phyloP scores from a whole-genome alignment of 495 filamentous ascomycete genomes.

The Podospora australis region DNA sequence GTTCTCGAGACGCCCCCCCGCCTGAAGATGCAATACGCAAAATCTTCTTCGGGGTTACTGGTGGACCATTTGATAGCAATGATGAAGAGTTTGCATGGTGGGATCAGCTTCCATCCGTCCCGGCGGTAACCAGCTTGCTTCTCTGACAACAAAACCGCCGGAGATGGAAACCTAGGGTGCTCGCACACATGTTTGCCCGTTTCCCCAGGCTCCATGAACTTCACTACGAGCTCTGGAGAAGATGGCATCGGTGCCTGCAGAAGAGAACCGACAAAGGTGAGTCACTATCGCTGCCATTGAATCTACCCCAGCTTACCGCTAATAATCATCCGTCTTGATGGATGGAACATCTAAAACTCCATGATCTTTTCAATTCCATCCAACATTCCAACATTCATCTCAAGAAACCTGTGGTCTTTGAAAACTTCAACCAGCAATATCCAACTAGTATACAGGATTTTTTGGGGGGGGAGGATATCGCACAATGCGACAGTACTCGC shows the following conservation, averaged over 20 bases:
- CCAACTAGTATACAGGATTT: slow-evolving; percentile 20
- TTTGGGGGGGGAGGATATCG: slow-evolving; percentile 7
- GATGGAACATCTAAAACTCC: too few relatives aligned
- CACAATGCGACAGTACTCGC: slow-evolving; percentile 19
- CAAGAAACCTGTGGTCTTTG: slow-evolving; percentile 25
- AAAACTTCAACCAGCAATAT: slow-evolving; percentile 29
- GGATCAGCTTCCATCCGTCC: slow-evolving; percentile 27
- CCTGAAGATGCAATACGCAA: slow-evolving; percentile 15
- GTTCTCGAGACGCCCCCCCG: slow-evolving; percentile 22
- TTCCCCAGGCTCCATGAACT: slow-evolving; percentile 30
- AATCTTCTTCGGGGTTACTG: slow-evolving; percentile 21
- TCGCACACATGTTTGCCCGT: slow-evolving; percentile 27
- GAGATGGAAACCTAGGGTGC: slow-evolving; percentile 24
- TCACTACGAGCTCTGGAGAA: slow-evolving; percentile 31
- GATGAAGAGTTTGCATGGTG: slow-evolving; percentile 23
- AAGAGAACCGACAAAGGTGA: slow-evolving; percentile 20
- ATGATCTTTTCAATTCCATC: slow-evolving; percentile 24
- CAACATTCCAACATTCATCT: slow-evolving; percentile 19
- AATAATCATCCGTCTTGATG: not conserved
- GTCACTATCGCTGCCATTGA: slow-evolving; percentile 4
- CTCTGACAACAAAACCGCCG: slow-evolving; percentile 30
- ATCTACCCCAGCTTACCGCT: slow-evolving; percentile 5
- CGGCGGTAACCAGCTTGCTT: slow-evolving; percentile 27
- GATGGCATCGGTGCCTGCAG: slow-evolving; percentile 21
- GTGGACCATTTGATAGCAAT: slow-evolving; percentile 21